Base-by-base conservation (phyloP, 495 filamentous ascomycete genomes). In the Xylaria bambusicola region DNA sequence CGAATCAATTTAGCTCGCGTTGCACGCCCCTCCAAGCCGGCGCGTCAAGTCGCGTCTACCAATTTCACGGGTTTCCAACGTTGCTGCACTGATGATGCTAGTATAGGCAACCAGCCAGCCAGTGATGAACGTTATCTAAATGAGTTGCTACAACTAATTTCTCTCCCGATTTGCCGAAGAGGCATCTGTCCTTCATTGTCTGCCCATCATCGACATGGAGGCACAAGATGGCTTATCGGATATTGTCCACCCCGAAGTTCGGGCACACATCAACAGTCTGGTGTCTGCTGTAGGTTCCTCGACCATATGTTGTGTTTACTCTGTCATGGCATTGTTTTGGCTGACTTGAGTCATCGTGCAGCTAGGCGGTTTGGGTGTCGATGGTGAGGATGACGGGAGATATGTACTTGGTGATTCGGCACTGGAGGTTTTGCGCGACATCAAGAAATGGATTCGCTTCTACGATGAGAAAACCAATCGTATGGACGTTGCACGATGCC, bases 381-480 rank as follows among this genome's bases (percentile, higher is more conserved):
- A 90, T 69, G 86, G 91, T 72, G 88, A 89, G 52, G 91, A 89
- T 45, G 52, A 54, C 24, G 80, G 80, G 56, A 68, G 67, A 62
- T 99, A 99, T 73, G 81, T 88, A 6, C 85, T 98, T 46, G 95
- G 95, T 67, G 93, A 98, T 69, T 93, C 97, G 73, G 92, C 95
- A 7, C 73, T 95, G 62, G 90, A 93, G 49, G 93, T 91, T 73
- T 80, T 99, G 54, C 89, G 92, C 52, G 95, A 99, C 73, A 80
- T 98, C 41, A 92, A 91, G 63, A 87, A 85, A 82, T 98, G 95
- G 95, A 76, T 99, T 65, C 92, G 88, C 68, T 80, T 96, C 57
- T 95, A 95, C 80, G 95, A 99, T 70, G 89, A 96, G 68, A 95
- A 94, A 71, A 84, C 88, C 54, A 95, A 96, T 66, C 88, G 94